These are phyloP conservation scores for Endocalyx cinctus DNA, from an alignment of 2,329 filamentous ascomycete species.

Conservation along the genomic window DNA sequence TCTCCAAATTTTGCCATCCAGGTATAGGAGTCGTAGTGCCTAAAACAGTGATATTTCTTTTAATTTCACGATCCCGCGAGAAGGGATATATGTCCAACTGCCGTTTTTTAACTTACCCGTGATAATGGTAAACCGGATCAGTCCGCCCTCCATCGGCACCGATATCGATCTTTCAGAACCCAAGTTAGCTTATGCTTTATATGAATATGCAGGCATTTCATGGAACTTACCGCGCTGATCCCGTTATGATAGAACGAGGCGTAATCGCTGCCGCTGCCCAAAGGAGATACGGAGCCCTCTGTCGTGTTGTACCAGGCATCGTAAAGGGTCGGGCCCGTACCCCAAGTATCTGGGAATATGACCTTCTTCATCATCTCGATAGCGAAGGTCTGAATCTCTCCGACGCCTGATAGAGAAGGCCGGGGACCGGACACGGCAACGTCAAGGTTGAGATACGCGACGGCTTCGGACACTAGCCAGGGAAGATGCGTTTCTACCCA, in stretches of 20 bases:
- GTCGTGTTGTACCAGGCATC: conserved; percentile 8
- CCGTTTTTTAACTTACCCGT: conserved; percentile 4
- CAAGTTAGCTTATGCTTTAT: too few species aligned
- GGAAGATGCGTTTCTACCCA: conserved; percentile 7
- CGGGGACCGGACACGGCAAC: conserved; percentile 40
- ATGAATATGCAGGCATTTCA: too few species aligned
- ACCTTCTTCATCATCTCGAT: conserved; percentile 9
- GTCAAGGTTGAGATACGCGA: conserved; percentile 45
- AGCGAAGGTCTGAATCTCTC: conserved; percentile 8
- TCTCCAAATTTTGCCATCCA: conserved; percentile 50
- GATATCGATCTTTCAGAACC: conserved; percentile 3
- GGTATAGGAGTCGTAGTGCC: conserved; percentile 27
- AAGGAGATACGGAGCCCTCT: conserved; percentile 6
- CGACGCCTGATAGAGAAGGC: conserved; percentile 27
- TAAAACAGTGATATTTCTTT: neutral
- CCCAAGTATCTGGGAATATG: conserved; percentile 6
- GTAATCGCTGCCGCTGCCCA: conserved; percentile 8
- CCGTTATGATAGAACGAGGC: conserved; percentile 8
- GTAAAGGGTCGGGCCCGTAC: conserved; percentile 4
- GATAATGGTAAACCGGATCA: conserved; percentile 7
- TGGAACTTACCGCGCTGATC: conserved; percentile 4
- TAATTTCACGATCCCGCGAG: neutral
- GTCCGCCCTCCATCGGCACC: conserved; percentile 5
- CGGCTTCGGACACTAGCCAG: conserved; percentile 4
- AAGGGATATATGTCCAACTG: too few species aligned